phyloP scores from a whole-genome alignment of 495 filamentous ascomycete species.

The Penicillium antarcticum region DNA sequence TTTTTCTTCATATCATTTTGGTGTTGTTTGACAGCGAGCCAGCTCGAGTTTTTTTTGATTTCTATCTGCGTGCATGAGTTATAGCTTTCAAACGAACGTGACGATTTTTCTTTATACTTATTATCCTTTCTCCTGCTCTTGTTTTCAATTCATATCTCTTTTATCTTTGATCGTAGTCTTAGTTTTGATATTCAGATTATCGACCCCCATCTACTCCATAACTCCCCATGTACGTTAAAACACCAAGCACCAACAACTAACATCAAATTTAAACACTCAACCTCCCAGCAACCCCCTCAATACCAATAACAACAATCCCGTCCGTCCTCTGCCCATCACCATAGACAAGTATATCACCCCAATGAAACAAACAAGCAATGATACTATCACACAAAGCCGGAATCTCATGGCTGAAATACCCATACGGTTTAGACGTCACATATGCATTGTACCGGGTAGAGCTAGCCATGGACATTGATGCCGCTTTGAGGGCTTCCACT shows the following conservation, averaged over 20 bases:
- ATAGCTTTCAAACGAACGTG: conserved; percentile 8
- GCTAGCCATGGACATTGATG: neutral
- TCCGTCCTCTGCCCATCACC: conserved; percentile 2
- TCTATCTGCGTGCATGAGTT: neutral
- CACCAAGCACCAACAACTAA: too few relatives aligned
- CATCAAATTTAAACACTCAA: neutral
- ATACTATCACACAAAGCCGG: neutral
- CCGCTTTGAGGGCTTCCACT: neutral
- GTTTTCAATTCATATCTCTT: too few relatives aligned
- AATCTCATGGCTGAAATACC: neutral
- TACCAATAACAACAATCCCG: neutral
- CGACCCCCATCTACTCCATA: neutral
- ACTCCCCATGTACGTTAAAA: too few relatives aligned
- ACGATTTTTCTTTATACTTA: neutral
- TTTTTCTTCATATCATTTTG: neutral
- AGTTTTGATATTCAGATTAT: neutral
- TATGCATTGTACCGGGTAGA: neutral
- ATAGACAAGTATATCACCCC: conserved; percentile 2
- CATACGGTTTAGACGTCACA: neutral
- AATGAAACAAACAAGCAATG: conserved; percentile 1
- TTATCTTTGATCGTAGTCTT: too few relatives aligned
- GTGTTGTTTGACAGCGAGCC: conserved; percentile 6
- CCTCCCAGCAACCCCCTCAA: neutral
- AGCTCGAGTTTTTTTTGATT: conserved; percentile 8
- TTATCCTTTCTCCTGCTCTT: neutral